phyloP scores from a whole-genome alignment of 2,329 filamentous ascomycete species.

The Colletotrichum caudatum region DNA sequence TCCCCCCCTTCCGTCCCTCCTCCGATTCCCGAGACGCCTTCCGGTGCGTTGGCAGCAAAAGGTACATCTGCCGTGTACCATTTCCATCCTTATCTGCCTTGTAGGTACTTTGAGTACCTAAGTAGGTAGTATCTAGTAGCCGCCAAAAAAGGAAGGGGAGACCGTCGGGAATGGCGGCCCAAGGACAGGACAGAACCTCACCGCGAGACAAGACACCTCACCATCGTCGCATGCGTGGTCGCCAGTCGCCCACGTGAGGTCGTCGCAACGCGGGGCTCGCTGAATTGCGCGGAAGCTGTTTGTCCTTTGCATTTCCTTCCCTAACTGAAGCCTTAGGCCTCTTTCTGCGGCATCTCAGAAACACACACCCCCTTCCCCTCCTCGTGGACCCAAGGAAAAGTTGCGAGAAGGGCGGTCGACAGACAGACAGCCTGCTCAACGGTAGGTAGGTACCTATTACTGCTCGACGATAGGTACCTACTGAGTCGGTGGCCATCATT shows the following conservation, averaged over 20 bases:
- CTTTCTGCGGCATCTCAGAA: neutral
- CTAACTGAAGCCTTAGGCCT: neutral
- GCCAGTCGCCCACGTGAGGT: constrained; percentile 37
- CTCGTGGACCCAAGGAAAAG: constrained; percentile 23
- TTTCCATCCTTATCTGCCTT: neutral
- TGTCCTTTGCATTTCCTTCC: constrained; percentile 16
- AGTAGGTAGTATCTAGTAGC: neutral
- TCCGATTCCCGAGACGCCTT: constrained; percentile 17
- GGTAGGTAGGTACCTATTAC: neutral
- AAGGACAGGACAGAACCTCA: neutral
- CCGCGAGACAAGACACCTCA: constrained; percentile 18
- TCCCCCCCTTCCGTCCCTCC: constrained; percentile 14
- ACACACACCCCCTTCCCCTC: neutral
- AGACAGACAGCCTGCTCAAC: neutral
- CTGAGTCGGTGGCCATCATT: constrained; percentile 12
- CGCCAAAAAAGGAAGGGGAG: neutral
- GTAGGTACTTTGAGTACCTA: too few relatives aligned
- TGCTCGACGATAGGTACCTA: neutral
- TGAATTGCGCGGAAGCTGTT: constrained; percentile 5
- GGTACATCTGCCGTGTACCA: constrained; percentile 12
- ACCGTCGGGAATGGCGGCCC: constrained; percentile 36
- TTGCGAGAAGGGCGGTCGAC: constrained; percentile 34
- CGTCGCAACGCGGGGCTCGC: constrained; percentile 33
- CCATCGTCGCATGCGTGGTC: constrained; percentile 33
- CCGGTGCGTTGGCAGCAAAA: constrained; percentile 19